phyloP scores from a whole-genome alignment of 1,284 basidiomycete species.

The Sphagnurus paluster region DNA sequence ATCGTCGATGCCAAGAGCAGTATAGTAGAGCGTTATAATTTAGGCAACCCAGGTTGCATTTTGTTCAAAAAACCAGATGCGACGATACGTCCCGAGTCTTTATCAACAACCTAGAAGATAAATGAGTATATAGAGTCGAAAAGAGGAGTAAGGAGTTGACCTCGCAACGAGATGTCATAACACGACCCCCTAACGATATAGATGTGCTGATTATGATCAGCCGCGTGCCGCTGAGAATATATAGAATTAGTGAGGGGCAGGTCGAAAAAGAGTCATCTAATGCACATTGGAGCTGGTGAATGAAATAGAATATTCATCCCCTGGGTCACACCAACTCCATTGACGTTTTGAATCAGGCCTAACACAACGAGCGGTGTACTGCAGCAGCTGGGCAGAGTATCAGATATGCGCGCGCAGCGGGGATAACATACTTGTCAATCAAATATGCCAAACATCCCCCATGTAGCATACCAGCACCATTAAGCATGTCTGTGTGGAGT shows the following conservation, averaged over 20 bases:
- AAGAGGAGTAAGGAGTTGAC: constrained; percentile 31
- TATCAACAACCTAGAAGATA: constrained; percentile 51
- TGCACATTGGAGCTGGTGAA: constrained; percentile 61
- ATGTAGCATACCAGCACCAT: constrained; percentile 71
- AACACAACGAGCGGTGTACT: constrained; percentile 66
- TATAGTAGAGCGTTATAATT: constrained; percentile 18
- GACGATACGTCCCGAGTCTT: constrained; percentile 51
- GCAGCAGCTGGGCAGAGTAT: constrained; percentile 47
- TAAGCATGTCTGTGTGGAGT: constrained; percentile 58
- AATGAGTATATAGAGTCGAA: constrained; percentile 12
- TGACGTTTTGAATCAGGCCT: constrained; percentile 55
- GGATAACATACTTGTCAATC: constrained; percentile 61
- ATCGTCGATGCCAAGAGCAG: neutral
- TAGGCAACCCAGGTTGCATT: constrained; percentile 54
- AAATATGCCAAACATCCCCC: constrained; percentile 71
- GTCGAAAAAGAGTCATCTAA: constrained; percentile 14
- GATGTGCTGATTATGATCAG: constrained; percentile 63
- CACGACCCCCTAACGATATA: constrained; percentile 60
- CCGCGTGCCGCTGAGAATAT: constrained; percentile 45
- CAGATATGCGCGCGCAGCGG: neutral
- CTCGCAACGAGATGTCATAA: constrained; percentile 72
- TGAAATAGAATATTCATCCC: constrained; percentile 67
- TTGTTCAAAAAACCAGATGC: constrained; percentile 67
- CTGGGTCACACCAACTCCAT: constrained; percentile 73
- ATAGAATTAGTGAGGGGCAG: constrained; percentile 8